Conservation (phyloP, 257 asterid genomes). For the Penstemon newberryi region DNA sequence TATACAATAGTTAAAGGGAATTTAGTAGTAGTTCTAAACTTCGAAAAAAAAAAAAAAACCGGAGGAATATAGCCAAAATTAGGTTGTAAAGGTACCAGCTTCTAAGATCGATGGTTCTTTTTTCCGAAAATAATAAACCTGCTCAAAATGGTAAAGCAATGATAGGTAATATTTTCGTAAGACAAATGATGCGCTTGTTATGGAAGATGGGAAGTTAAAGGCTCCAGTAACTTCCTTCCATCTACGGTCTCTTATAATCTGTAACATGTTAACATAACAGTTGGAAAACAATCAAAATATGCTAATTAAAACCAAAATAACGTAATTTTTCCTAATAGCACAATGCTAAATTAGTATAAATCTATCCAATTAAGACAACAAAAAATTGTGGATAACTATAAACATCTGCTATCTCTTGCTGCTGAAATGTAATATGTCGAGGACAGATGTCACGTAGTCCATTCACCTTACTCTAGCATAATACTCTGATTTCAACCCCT, state of each 20-base stretch:
- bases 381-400: not conserved
- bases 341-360: conserved; percentile 6
- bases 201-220: conserved; percentile 77
- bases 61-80: conserved; percentile 13
- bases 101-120: conserved; percentile 50
- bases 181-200: conserved; percentile 81
- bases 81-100: conserved; percentile 41
- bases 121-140: conserved; percentile 84
- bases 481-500: not conserved
- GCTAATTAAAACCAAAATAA: conserved; percentile 7
- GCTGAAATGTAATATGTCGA: not conserved
- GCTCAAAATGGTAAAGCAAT: conserved; percentile 89
- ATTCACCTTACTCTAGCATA: conserved; percentile 15
- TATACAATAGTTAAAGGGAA: conserved; percentile 28
- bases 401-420: not conserved
- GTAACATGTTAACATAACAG: conserved; percentile 31
- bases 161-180: conserved; percentile 80
- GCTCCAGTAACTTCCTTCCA: conserved; percentile 84
- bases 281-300: conserved; percentile 15
- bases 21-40: conserved; percentile 18
- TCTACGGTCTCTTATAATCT: conserved; percentile 85
- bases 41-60: not conserved
- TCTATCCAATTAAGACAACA: conserved; percentile 20
- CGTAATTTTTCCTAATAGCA: not conserved
- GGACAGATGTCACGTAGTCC: not conserved